Evolutionary conservation across 1,284 basidiomycete genomes (phyloP).

Genomic region (Puccinia horiana): DNA sequence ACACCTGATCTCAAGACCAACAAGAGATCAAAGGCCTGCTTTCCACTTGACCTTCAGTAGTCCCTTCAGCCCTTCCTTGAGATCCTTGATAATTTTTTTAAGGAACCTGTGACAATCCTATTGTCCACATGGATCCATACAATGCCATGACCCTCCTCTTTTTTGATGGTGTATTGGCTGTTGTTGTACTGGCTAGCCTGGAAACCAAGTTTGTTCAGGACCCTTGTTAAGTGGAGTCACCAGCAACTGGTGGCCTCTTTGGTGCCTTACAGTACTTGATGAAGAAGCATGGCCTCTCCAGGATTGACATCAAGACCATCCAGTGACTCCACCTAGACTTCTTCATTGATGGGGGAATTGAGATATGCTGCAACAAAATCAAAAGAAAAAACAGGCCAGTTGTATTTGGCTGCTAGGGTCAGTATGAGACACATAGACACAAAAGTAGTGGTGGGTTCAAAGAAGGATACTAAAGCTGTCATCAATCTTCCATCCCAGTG

Average conservation of each 20-base stretch:
- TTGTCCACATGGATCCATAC: neutral
- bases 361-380: no score
- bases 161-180: neutral
- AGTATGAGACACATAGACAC: no score
- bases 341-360: neutral
- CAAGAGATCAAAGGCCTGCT: neutral
- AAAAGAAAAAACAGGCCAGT: no score
- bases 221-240: neutral
- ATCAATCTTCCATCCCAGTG: no score
- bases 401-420: no score
- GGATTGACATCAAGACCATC: neutral
- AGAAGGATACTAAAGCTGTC: no score
- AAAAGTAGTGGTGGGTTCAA: no score
- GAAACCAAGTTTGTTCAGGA: neutral
- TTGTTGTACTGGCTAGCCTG: slow-evolving; percentile 13
- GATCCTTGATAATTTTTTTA: neutral
- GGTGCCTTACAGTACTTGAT: neutral
- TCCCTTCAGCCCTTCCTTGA: no score
- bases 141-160: neutral
- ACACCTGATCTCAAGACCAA: no score
- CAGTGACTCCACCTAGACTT: neutral
- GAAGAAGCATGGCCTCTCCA: neutral
- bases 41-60: slow-evolving; percentile 10
- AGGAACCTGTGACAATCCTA: neutral
- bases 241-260: neutral